Evolutionary conservation across 164 flowering plant species (phyloP), one percentile per base, ranked within the genome.

Genomic region (Sextonia rubra): DNA sequence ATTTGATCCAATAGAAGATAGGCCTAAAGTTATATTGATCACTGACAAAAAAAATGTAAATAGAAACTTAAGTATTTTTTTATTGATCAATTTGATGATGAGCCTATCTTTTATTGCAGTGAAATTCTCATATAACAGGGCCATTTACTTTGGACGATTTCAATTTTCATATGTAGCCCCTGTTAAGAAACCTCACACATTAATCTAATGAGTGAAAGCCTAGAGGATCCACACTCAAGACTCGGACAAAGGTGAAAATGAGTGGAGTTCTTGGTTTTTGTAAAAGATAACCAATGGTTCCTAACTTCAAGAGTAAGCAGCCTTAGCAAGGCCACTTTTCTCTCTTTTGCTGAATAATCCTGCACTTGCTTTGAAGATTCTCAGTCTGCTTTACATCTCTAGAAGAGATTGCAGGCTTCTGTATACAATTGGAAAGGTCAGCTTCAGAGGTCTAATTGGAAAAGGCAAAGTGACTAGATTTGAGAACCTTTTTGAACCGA

Each of bases 281-380:
- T 14, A 27, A 64, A 64, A 29, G 6, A 17, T 26, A 18, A 27
- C n/a, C 27, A 27, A 18, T 29, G 47, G 24, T 29, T 64, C 67
- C 22, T 25, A 83, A 76, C 88, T 85, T 87, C 72, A 79, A 76
- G 77, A 52, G 81, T 75, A 87, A 83, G 87, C 80, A 79, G 75
- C 79, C 78, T 81, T 77, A 72, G 71, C 37, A n/a, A 17, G 2
- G 23, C 68, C 49, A 69, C 3, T 32, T 25, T 56, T 66, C 60
- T 23, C 60, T 60, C 60, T 30, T 73, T 79, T 74, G 52, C 61
- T 74, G 70, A 27, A 32, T 62, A 74, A 77, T 74, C 70, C 72
- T 60, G 18, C 66, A 22, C 68, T 71, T 82, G 70, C 48, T 44
- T 60, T 14, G 69, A 74, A 79, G 82, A 79, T 74, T 79, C 82